Percentiles rank a stretch among this genome's conserved stretches.
Conservation (phyloP, 2,329 filamentous ascomycete species). For the Cryphonectria carpinicola region DNA sequence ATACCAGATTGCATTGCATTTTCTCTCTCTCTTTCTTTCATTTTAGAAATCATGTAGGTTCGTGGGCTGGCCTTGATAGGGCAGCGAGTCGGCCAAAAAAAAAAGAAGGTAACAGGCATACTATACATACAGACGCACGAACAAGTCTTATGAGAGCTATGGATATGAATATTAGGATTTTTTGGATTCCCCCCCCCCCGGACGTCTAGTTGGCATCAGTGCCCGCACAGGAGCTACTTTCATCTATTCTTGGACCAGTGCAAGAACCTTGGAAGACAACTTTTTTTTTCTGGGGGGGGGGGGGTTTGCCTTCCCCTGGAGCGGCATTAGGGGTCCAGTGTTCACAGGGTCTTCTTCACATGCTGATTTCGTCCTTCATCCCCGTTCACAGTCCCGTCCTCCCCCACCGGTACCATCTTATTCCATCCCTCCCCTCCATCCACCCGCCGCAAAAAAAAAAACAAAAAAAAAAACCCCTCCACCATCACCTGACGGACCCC, state of each 20-base stretch:
- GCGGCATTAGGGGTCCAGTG: neutral
- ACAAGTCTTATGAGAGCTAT: conserved; percentile 3
- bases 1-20: conserved; percentile 24
- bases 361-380: neutral
- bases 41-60: neutral
- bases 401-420: neutral
- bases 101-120: neutral
- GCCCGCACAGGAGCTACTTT: neutral
- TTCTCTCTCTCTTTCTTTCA: too few species aligned
- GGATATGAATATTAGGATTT: conserved; percentile 3
- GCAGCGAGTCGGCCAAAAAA: neutral
- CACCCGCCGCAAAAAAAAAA: neutral
- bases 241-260: neutral
- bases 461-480: neutral
- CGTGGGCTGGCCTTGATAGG: neutral
- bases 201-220: neutral
- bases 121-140: neutral
- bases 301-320: too few species aligned
- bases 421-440: neutral
- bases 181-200: too few species aligned
- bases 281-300: too few species aligned
- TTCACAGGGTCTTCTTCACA: neutral
- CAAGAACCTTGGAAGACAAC: neutral
- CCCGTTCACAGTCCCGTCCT: neutral
- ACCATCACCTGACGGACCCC: neutral